Base-by-base conservation (phyloP, 176 grass and related monocot genomes). In the Urochloa ruziziensis region DNA sequence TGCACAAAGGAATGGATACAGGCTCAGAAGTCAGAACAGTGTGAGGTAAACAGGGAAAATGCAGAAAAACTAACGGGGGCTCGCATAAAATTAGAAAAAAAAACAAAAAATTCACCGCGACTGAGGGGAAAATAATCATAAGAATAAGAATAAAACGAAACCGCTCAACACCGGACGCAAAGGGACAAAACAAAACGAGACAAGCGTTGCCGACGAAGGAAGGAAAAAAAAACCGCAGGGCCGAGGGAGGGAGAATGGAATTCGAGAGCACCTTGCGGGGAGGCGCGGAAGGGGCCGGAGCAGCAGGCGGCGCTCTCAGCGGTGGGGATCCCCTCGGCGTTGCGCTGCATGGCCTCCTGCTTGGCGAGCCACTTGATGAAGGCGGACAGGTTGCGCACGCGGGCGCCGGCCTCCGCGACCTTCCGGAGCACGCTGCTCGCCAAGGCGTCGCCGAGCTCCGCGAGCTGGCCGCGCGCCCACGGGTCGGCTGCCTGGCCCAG, bases 261-360 rank as follows among this genome's bases (percentile, higher is more conserved):
- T 23, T 53, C 0, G 54, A 25, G 12, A 27, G 1, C 4, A 74
- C 71, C 71, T 54, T 14, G 29, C 70, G 23, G 28, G 0, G 71
- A 21, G 9, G 71, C 18, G 29, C 71, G 47, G 71, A 53, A n/a
- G 19, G 48, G 48, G 10, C 61, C 70, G 62, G 85, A 67, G 70
- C 30, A 1, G 78, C 70, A 87, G 14, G 49, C 77, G 19, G 68
- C 69, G 59, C 85, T 87, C 25, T 87, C 60, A 36, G 78, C 78
- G 51, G 70, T 32, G 11, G 85, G 70, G 61, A 87, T 23, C 61
- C 49, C 62, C 29, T 9, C 13, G 23, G 86, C 80, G 46, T 88
- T 79, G 80, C 65, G 66, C 74, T 12, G 16, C 86, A 83, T 56
- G 17, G 25, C 2, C 44, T 83, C 86, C 56, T 25, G n/a, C 0